Base-by-base conservation (phyloP, 805 yeast genomes). In the Metschnikowia rubicola region DNA sequence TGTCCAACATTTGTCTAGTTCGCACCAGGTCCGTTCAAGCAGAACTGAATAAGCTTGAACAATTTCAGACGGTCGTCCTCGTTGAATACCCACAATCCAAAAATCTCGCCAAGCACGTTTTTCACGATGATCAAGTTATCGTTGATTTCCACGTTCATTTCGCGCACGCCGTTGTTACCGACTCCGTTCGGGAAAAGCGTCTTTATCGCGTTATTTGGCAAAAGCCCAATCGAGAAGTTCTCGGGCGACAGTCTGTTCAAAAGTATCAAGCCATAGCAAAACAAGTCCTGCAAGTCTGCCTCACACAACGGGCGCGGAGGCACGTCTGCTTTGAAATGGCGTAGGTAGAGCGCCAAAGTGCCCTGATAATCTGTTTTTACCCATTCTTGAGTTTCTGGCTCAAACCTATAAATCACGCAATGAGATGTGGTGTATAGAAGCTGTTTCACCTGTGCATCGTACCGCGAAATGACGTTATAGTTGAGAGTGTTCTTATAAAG, bases 51-150 rank as follows among this genome's bases (percentile, higher is more conserved):
- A 39, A 68, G 62, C 56, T 81, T 79, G 56, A 70, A 78, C 36
- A 86, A 67, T 55, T 79, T 78, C 38, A 75, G 75, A 62, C 92
- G 72, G 58, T 86, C 91, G 8, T 75, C 79, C 38, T 77, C 82
- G 46, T 85, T 81, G 59, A 84, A 87, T 17, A 86, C 74, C 94
- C 94, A 87, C 40, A 87, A 67, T 1, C 95, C 95, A 62, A 76
- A 86, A 10, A 86, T 83, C 38, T 84, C 87, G 19, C 86, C 89
- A 42, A 78, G 68, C 42, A 83, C 67, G 57, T 81, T 83, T 60
- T 82, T 82, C 17, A 87, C 77, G 45, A 87, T 86, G 35, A 87
- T 79, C 60, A 86, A 71, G 47, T 83, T 85, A 47, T 81, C 88
- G 52, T 81, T 80, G 49, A 80, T 74, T 54, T 86, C 92, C 33